These are phyloP conservation scores for Termitomyces sp. DNA, from an alignment of 1,284 basidiomycete genomes.

Conservation along the genomic window DNA sequence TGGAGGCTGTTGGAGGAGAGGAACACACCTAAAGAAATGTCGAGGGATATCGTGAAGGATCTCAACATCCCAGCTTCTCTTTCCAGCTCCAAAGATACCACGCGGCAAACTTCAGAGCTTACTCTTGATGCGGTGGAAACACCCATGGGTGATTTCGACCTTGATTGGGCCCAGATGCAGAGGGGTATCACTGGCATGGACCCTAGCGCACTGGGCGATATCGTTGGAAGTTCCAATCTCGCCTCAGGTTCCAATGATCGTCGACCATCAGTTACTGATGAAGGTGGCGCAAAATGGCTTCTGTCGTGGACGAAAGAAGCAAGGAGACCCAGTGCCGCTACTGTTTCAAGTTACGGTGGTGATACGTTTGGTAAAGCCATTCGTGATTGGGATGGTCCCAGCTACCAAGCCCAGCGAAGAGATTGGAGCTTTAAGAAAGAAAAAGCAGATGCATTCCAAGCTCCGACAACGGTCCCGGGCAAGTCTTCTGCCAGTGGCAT, in stretches of 20 bases:
- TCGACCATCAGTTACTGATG: constrained; percentile 8
- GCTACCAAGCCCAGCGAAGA: constrained; percentile 38
- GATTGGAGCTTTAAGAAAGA: constrained; percentile 66
- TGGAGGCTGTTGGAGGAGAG: constrained; percentile 38
- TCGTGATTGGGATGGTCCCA: constrained; percentile 41
- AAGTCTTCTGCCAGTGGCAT: constrained; percentile 9
- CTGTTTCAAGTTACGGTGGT: constrained; percentile 41
- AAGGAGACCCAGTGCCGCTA: constrained; percentile 23
- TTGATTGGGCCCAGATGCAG: constrained; percentile 27
- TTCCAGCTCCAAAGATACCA: not conserved
- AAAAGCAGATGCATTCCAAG: constrained; percentile 36
- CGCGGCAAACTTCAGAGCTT: not conserved
- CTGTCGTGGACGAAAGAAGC: constrained; percentile 16
- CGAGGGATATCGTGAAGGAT: constrained; percentile 7
- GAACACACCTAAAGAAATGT: constrained; percentile 25
- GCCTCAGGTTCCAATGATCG: constrained; percentile 10
- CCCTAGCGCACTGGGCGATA: constrained; percentile 23
- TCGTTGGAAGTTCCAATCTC: constrained; percentile 16
- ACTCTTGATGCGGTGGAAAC: not conserved
- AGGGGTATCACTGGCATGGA: constrained; percentile 28
- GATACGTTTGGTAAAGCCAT: constrained; percentile 58
- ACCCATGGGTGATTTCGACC: constrained; percentile 26
- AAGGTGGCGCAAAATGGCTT: constrained; percentile 16
- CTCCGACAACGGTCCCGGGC: not conserved
- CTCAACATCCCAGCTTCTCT: not conserved